Evolutionary conservation across 2,329 filamentous ascomycete genomes (phyloP).

Genomic region (Catunica adiposa): DNA sequence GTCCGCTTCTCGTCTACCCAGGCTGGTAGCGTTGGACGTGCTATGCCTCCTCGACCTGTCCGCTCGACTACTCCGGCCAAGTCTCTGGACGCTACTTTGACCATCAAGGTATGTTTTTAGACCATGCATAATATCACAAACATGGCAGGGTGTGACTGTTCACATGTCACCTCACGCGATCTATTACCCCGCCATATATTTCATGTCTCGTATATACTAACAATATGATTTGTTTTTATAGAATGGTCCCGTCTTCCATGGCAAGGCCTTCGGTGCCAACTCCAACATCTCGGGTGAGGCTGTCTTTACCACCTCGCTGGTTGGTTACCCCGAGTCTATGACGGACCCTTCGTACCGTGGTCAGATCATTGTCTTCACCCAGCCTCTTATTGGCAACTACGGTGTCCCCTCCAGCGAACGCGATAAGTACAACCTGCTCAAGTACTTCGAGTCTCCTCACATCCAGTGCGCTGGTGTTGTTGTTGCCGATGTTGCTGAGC

Average conservation of each 20-base stretch:
- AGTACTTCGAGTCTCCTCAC: constrained; percentile 96
- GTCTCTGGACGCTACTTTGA: constrained; percentile 75
- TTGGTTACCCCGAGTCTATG: constrained; percentile 93
- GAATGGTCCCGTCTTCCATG: constrained; percentile 91
- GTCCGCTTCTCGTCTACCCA: constrained; percentile 20
- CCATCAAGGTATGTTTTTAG: constrained; percentile 52
- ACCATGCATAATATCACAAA: constrained; percentile 8
- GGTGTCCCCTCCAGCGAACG: constrained; percentile 76
- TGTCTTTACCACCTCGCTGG: constrained; percentile 94
- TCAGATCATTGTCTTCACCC: constrained; percentile 96
- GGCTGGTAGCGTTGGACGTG: constrained; percentile 51
- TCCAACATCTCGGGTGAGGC: constrained; percentile 95
- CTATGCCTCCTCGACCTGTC: constrained; percentile 27
- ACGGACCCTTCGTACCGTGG: constrained; percentile 78
- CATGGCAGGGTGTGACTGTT: neutral
- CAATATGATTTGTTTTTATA: constrained; percentile 22
- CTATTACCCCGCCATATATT: constrained; percentile 11
- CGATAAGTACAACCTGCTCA: constrained; percentile 78
- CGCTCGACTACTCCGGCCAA: constrained; percentile 12
- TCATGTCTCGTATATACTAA: constrained; percentile 10
- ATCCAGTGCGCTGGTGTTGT: constrained; percentile 94
- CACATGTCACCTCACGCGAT: neutral
- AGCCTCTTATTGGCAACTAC: constrained; percentile 96
- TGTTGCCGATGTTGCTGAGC: constrained; percentile 79
- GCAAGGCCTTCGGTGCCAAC: constrained; percentile 91